Percentiles rank a stretch among this genome's conserved stretches.
These are phyloP conservation scores for Physocladia obscura DNA, from an alignment of 192 early-diverging fungal genomes.

Conservation along the genomic window DNA sequence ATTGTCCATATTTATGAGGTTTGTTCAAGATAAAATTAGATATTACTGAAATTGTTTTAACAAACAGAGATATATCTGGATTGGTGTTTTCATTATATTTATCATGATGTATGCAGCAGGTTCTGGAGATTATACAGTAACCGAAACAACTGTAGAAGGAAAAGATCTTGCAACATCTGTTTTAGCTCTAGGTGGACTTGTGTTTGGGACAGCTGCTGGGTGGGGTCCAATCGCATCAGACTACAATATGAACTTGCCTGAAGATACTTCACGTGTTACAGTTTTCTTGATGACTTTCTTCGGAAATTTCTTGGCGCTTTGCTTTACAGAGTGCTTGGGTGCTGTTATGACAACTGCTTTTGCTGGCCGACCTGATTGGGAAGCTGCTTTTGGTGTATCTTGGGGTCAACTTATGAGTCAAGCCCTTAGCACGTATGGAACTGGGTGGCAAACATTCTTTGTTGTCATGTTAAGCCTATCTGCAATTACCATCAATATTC, in stretches of 20 bases:
- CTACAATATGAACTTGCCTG: constrained; percentile 22
- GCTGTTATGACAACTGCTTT: constrained; percentile 4
- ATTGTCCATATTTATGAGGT: constrained; percentile 32
- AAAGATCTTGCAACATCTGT: constrained; percentile 14
- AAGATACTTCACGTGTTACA: not conserved
- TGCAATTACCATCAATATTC: constrained; percentile 40
- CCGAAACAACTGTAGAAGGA: not conserved
- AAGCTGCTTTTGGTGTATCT: not conserved
- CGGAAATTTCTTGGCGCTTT: constrained; percentile 6
- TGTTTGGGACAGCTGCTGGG: constrained; percentile 26
- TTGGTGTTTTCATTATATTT: not conserved
- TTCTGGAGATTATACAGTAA: not conserved
- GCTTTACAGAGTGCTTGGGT: not conserved
- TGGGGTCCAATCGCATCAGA: constrained; percentile 28
- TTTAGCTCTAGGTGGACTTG: constrained; percentile 12
- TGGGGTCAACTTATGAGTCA: constrained; percentile 1
- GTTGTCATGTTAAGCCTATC: constrained; percentile 31
- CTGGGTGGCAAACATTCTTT: constrained; percentile 36
- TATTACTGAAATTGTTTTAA: no score
- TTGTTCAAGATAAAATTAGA: no score
- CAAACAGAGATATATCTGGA: not conserved
- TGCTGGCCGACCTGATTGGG: not conserved
- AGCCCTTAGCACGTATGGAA: not conserved
- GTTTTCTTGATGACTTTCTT: constrained; percentile 15
- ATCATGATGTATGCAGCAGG: not conserved